Conservation (phyloP, 2,329 filamentous ascomycete genomes). For the Tolypocladium tundrense region DNA sequence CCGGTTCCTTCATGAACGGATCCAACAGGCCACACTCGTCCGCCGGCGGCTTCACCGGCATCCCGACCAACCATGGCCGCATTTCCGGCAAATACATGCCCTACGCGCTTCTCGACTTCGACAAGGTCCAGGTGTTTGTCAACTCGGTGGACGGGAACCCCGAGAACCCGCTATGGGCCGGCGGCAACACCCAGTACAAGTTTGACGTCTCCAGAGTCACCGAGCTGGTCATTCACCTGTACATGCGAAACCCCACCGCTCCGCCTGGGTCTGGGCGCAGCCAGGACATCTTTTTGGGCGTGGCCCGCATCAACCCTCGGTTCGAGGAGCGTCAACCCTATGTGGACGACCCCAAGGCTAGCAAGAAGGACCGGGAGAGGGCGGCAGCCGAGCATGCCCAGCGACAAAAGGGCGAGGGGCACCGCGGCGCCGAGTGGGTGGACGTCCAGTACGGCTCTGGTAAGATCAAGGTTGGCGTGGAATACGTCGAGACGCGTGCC, state of each 20-base stretch:
- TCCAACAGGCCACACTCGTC: constrained; percentile 72
- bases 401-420: constrained; percentile 38
- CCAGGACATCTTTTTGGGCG: constrained; percentile 94
- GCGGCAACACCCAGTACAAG: constrained; percentile 98
- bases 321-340: constrained; percentile 71
- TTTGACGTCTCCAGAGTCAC: constrained; percentile 96
- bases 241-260: constrained; percentile 85
- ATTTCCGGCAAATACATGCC: constrained; percentile 95
- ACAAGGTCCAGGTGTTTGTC: constrained; percentile 97
- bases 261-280: constrained; percentile 78
- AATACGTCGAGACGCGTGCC: constrained; percentile 87
- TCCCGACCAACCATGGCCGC: constrained; percentile 88
- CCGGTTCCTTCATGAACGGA: constrained; percentile 55
- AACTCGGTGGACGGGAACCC: constrained; percentile 92
- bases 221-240: constrained; percentile 82
- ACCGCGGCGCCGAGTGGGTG: constrained; percentile 77
- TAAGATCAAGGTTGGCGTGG: constrained; percentile 81
- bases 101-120: constrained; percentile 93
- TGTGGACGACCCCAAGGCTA: constrained; percentile 70
- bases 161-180: constrained; percentile 91
- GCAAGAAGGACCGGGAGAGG: constrained; percentile 80
- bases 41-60: constrained; percentile 67
- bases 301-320: constrained; percentile 79
- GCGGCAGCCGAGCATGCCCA: constrained; percentile 56
- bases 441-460: constrained; percentile 86